Base-by-base conservation (phyloP, 2,329 filamentous ascomycete species). In the Exophiala oligosperma region DNA sequence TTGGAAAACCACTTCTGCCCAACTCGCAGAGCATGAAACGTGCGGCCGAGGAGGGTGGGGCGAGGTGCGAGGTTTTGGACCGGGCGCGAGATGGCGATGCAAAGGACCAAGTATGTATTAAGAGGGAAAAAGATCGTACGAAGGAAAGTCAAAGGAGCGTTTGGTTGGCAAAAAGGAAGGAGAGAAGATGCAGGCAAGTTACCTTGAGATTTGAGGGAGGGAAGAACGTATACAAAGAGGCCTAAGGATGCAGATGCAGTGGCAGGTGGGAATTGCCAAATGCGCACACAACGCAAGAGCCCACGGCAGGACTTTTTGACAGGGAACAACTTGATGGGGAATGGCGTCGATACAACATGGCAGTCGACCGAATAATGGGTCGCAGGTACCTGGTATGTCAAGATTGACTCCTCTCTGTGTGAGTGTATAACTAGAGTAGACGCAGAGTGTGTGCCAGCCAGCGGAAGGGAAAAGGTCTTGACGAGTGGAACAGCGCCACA, bases 401-500 rank as follows among this genome's bases (percentile, higher is more conserved):
- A 58, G 49, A 54, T 49, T 43, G 59, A 59, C 57, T 58, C 57
- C 61, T 63, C 57, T 47, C 60, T 32, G 56, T 35, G 32, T 11
- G 32, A 9, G 32, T 11, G 7, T 9, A 9, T 35, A 17, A 17
- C 17, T 17, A 9, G 41, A 52, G 49, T 46, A 49, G 23, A 49
- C 55, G 46, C 59, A 55, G 56, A 41, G 55, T 50, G 57, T 58
- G 47, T 60, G 47, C 50, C 40, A 49, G 32, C 6, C 32, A 53
- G 50, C 52, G 32, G 47, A 49, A 32, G 47, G 52, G 40, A 59
- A 59, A 35, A 58, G 48, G 52, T 52, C 55, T 59, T 59, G 46
- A 49, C 41, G 56, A 47, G 55, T 57, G 58, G 57, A 35, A 52
- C 57, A 59, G 55, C 61, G 61, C 61, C 61, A 63, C 61, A 63